Base-by-base conservation (phyloP, 2,329 filamentous ascomycete species). In the Akanthomyces uredinophilus region DNA sequence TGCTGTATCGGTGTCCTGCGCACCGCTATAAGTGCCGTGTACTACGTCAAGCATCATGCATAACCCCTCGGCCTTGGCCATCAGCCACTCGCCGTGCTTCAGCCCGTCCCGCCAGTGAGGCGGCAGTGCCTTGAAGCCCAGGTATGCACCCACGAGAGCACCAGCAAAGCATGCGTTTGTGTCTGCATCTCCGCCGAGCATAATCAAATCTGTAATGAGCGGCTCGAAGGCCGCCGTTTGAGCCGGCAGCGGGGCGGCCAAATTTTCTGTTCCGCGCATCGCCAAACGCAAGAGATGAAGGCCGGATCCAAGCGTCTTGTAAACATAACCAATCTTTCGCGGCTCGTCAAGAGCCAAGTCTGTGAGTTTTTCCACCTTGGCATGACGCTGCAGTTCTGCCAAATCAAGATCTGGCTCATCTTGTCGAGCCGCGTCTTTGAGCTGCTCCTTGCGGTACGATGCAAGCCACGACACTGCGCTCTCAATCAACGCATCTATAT, bases 131-230 rank as follows among this genome's bases (percentile, higher is more conserved):
- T 72, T 74, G 46, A 67, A 80, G 16, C 81, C 81, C 1, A 83
- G 66, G 46, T 77, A 78, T 0, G 74, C 76, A 0, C 82, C 82
- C 0, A 83, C 65, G 0, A 84, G 69, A 0, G 80, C 79, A 0
- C 81, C 81, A 0, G 81, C 80, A 59, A 79, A 80, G 50, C 79
- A 81, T 7, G 79, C 81, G 63, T 84, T 83, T 0, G 81, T 83
- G 64, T 83, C 81, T 3, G 81, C 79, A 64, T 84, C 81, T 0
- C 82, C 2, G 27, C 79, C 82, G 41, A 77, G 73, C 78, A 83
- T 81, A 41, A 79, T 75, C 16, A 84, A 59, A 59, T 59, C 56
- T 41, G 77, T 79, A 14, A 83, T 79, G 13, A 81, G 70, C 6
- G 74, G 69, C 68, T 83, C 79, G 64, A 83, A 83, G 4, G 75